These are phyloP conservation scores for Selaginella tamariscina DNA, from an alignment of 75 land plant genomes.

Conservation along the genomic window DNA sequence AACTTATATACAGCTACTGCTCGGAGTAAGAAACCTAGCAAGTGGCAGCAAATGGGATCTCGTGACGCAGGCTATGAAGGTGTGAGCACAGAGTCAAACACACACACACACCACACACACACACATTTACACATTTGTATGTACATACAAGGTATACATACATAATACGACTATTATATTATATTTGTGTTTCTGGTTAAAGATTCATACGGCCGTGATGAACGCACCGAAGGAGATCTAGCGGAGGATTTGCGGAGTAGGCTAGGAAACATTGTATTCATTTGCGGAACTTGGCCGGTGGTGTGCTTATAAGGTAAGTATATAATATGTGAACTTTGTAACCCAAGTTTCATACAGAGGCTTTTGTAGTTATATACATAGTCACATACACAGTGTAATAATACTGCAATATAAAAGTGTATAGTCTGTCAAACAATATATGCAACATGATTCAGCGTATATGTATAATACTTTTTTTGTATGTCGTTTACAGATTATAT, in stretches of 20 bases:
- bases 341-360: neutral
- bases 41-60: slow-evolving; percentile 99
- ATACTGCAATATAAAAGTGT: too few species aligned
- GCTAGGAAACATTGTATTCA: slow-evolving; percentile 78
- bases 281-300: slow-evolving; percentile 96
- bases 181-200: too few species aligned
- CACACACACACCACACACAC: too few species aligned
- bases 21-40: slow-evolving; percentile 75
- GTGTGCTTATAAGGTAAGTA: slow-evolving; percentile 93
- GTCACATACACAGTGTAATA: too few species aligned
- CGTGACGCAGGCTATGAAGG: slow-evolving; percentile 99
- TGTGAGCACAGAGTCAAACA: slow-evolving; percentile 78
- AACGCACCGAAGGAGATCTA: slow-evolving; percentile 98
- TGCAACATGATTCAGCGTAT: too few species aligned
- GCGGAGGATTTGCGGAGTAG: slow-evolving; percentile 91
- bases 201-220: slow-evolving; percentile 96
- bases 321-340: neutral
- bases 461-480: too few species aligned
- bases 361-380: slow-evolving; percentile 4
- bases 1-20: slow-evolving; percentile 84
- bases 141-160: too few species aligned
- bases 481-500: too few species aligned
- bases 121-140: too few species aligned
- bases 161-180: too few species aligned
- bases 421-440: too few species aligned